Base-by-base conservation (phyloP, 306 rosid species). In the Pyrus betulifolia region DNA sequence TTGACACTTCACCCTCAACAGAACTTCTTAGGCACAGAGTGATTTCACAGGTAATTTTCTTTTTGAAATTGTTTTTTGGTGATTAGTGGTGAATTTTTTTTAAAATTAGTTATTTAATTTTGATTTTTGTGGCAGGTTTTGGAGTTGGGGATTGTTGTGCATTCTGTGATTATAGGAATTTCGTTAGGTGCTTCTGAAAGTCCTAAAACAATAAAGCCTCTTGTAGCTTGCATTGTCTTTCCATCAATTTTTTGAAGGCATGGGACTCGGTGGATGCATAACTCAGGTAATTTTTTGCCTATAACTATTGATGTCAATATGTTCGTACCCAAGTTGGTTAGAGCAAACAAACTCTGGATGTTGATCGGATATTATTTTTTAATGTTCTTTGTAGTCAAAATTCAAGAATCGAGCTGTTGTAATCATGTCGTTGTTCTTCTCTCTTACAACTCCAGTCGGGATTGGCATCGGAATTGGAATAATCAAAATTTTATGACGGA, bases 251-350 rank as follows among this genome's bases (percentile, higher is more conserved):
- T 25, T 25, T 25, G 97, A 93, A 11, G 98, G 98, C 71, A 90
- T 90, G 96, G 94, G 97, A 30, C 96, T 91, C 15, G 98, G 98
- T 33, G 90, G 97, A 9, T 88, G 94, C 74, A 90, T 93, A 31
- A 51, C 85, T 63, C 98, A 93, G 97, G 98, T 90, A 84, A 63
- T 21, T 40, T 46, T 18, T 12, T 38, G 1, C 23, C 25, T 35
- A 22, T 0, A 23, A 9, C 28, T 57, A 3, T 46, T 4, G 52
- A 46, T 46, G 52, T 14, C 52, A 13, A 46, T 46, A 13, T 46
- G 52, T 46, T 4, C 18, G 6, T 46, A 45, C 51, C 51, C 17
- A 45, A 45, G 17, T 12, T 45, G 51, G 51, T 45, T 45, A 45
- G 17, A 46, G 52, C 62, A 10, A 57, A 21, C 8, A n/a, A 57